phyloP scores from a whole-genome alignment of 2,329 filamentous ascomycete genomes.

The Fusarium sp. region DNA sequence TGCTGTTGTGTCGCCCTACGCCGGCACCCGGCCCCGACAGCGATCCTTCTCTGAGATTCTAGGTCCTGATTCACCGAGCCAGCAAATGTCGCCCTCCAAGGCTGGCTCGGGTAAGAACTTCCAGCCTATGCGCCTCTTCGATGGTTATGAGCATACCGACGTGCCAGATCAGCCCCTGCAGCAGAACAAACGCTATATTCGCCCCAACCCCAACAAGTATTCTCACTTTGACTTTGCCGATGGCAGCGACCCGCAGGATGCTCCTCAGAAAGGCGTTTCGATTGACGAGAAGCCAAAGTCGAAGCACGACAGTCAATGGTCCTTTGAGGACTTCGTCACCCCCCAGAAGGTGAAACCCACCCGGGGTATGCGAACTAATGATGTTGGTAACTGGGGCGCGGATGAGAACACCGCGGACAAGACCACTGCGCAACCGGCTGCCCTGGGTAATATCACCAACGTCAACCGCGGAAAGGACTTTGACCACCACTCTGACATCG shows the following conservation, averaged over 20 bases:
- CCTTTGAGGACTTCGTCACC: constrained; percentile 88
- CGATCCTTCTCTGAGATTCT: constrained; percentile 81
- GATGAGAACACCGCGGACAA: constrained; percentile 67
- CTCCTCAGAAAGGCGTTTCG: constrained; percentile 55
- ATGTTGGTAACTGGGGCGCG: constrained; percentile 83
- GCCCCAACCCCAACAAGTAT: constrained; percentile 83
- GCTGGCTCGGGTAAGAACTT: constrained; percentile 70
- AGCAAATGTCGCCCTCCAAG: constrained; percentile 64
- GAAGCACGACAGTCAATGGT: constrained; percentile 83
- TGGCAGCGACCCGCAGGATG: constrained; percentile 65
- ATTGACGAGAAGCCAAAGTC: constrained; percentile 60
- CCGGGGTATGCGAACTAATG: constrained; percentile 71
- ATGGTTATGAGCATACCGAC: constrained; percentile 60
- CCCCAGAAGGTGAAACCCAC: constrained; percentile 77
- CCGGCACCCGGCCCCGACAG: constrained; percentile 69
- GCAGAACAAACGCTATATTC: constrained; percentile 60
- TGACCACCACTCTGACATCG: constrained; percentile 80
- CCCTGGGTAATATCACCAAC: constrained; percentile 78
- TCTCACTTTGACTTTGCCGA: constrained; percentile 87
- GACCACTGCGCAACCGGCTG: constrained; percentile 67
- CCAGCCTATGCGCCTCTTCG: constrained; percentile 73
- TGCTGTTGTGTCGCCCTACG: constrained; percentile 71
- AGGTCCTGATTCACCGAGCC: constrained; percentile 65
- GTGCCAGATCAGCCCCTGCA: constrained; percentile 56
- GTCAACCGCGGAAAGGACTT: constrained; percentile 81